Base-by-base conservation (phyloP, 176 grass and related monocot genomes). In the Avena eriantha region DNA sequence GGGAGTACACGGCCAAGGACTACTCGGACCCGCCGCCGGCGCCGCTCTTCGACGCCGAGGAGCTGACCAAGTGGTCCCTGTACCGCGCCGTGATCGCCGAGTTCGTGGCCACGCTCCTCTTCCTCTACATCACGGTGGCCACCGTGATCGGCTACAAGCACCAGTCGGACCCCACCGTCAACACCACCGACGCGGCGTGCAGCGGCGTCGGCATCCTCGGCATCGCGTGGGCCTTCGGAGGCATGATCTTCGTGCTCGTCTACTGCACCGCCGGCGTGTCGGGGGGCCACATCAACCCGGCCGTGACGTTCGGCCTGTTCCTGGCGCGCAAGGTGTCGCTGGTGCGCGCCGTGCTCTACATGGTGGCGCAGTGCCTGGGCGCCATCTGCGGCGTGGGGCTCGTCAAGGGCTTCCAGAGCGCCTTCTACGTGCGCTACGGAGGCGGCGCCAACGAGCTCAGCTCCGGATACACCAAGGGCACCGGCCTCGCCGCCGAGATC, bases 221-320 rank as follows among this genome's bases (percentile, higher is more conserved):
- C 79, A 98, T 98, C 87, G 97, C 97, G 0, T 96, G 97, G 94
- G 97, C 97, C 15, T 98, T 98, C 89, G 97, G 97, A 49, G 97
- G 97, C 84, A 98, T 96, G 97, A 98, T 98, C 84, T 98, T 98
- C 86, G 83, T 98, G 59, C 94, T 98, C 76, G 97, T 98, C 58
- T 98, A 98, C 92, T 96, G 97, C 94, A 98, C 97, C 79, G 94
- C 94, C 18, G 97, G 97, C 22, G 91, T 98, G 12, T 98, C 97
- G 0, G 96, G 95, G 0, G 95, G 95, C 0, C 96, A 98, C 90
- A 98, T 98, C 73, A 98, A 98, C 83, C 93, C 96, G 70, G 96
- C 96, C 7, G 96, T 98, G 33, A 98, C 97, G 46, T 91, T 98
- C 33, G 93, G 96, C 12, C 82, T 98, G 8, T 91, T 98, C 92